Evolutionary conservation across 148 eudicot genomes (phyloP).

Genomic region (Rhododendron ovatum): DNA sequence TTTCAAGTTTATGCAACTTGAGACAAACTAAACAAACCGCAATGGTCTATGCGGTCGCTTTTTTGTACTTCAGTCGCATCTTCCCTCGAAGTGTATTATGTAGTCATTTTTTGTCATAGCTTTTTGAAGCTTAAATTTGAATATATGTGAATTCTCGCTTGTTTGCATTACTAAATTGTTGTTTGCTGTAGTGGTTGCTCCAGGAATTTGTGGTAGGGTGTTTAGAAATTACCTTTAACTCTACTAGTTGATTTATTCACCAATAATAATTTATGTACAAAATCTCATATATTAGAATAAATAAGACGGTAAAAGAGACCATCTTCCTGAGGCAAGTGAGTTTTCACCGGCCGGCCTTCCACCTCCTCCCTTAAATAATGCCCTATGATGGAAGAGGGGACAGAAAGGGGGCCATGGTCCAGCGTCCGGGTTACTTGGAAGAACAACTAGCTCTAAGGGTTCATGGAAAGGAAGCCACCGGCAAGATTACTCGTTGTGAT

Average conservation of each 20-base stretch:
- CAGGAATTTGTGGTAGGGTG: no score
- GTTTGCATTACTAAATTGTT: neutral
- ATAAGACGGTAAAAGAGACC: conserved; percentile 41
- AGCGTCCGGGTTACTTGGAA: conserved; percentile 64
- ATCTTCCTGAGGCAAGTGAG: conserved; percentile 74
- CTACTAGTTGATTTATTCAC: no score
- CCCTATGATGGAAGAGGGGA: conserved; percentile 81
- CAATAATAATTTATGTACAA: no score
- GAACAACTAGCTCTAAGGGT: conserved; percentile 68
- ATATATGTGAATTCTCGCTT: neutral
- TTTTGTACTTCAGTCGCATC: neutral
- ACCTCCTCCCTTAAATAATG: conserved; percentile 41
- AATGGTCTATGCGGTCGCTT: neutral
- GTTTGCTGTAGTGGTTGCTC: no score
- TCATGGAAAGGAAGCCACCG: conserved; percentile 72
- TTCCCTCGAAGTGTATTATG: neutral
- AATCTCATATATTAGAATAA: no score
- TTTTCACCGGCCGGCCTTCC: conserved; percentile 60
- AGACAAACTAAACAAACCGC: neutral
- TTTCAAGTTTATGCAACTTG: neutral
- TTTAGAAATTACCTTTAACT: no score
- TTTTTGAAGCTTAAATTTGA: neutral
- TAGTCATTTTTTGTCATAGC: neutral
- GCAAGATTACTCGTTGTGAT: conserved; percentile 83
- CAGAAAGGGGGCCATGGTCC: conserved; percentile 59